Evolutionary conservation across 805 yeast species (phyloP), one percentile per base, ranked within the genome.

Genomic region (Ogataea sp.): DNA sequence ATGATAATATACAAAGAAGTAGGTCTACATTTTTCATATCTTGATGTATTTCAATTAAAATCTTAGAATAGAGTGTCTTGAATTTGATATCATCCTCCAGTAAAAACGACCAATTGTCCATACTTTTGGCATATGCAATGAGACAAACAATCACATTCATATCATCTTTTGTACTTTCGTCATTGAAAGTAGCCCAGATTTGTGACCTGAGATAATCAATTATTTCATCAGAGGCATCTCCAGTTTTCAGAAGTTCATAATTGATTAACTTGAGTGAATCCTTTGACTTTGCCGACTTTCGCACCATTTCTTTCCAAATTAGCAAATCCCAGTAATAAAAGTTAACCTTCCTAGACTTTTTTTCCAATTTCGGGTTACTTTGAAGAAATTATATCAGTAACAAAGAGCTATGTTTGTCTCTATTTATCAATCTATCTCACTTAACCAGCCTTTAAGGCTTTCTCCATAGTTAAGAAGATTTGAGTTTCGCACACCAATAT

Each of bases 31-130:
- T 40, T 13, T 35, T 31, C 29, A n/a, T 36, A 34, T 46, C 32
- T 38, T 37, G 47, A 29, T 43, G 47, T 33, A 59, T 46, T 2
- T 56, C 46, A 2, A 54, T 49, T 23, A 67, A 41, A 38, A 61
- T 39, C 43, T 67, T 45, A 34, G 43, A 45, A 38, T 65, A 45
- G 21, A 69, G 47, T 4, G 38, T 35, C 11, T 53, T 42, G 37
- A 63, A 59, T 33, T 51, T 55, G 3, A 38, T 45, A 13, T 45
- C 47, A 26, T 58, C 57, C 3, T 37, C 20, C 13, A 43, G 39
- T 28, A 50, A 8, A 16, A 29, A 29, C 20, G 6, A 8, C 32
- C 32, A 29, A 4, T 29, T 16, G 4, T 29, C 11, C 6, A 29
- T 29, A n/a, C 20, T 11, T 6, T 29, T 29, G 14, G 32, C 14